Evolutionary conservation across 2,329 filamentous ascomycete species (phyloP), one percentile per base, ranked within the genome.

Genomic region (Trichoderma polysporum): DNA sequence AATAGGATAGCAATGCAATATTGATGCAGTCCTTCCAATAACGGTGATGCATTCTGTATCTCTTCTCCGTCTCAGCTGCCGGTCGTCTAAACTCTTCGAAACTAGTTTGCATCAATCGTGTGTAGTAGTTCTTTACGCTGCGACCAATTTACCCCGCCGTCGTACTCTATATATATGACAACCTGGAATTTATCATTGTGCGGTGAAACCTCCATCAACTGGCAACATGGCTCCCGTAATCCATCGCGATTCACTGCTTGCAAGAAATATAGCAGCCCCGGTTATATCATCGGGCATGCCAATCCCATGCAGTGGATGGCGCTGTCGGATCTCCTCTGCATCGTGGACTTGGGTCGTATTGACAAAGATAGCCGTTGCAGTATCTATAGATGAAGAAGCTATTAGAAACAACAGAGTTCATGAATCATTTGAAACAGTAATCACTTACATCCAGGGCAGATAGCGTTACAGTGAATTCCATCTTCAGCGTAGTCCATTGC

Each of bases 401-500:
- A 22, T 61, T 15, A 61, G 45, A 19, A 37, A 47, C 25, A 5
- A 17, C 17, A 41, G 8, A 19, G 2, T 45, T 2, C 1, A 45
- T 22, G 41, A 12, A 8, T 19, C 19, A 15, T 22, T 8, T 10
- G 2, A 19, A 22, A 22, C 2, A 45, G 41, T 5, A 22, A 29
- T 17, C 3, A 50, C 62, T 59, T 59, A 66, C 69, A 86, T 6
- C 85, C 85, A 4, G 85, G 85, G 62, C 83, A 85, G 5, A 87
- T 77, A 0, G 83, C 83, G 70, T 86, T 86, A 37, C 81, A 79
- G 68, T 86, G 84, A 29, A 87, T 84, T 0, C 78, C 74, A 12
- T 81, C 72, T 0, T 73, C 72, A 0, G 81, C 84, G 69, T 84
- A 85, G 47, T 87, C 85, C 39, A 83, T 68, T 0, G 84, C 84